Percentiles rank a stretch among this genome's conserved stretches.
phyloP scores from a whole-genome alignment of 2,329 filamentous ascomycete species.

The Harringtonia aguacate region DNA sequence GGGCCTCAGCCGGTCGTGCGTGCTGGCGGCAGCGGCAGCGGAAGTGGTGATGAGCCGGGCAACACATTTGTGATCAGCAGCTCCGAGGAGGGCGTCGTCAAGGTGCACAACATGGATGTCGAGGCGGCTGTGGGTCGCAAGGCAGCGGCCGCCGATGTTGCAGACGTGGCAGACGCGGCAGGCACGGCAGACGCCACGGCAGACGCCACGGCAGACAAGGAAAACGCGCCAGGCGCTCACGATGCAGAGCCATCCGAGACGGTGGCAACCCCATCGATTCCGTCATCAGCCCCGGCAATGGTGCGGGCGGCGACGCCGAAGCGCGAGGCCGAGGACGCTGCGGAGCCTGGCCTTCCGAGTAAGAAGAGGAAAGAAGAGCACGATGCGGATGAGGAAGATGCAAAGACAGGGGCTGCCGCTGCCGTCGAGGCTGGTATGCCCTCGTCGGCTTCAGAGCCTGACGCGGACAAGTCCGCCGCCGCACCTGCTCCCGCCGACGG shows the following conservation, averaged over 20 bases:
- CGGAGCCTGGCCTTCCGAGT: constrained; percentile 19
- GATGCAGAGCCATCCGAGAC: neutral
- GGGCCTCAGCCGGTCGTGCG: constrained; percentile 51
- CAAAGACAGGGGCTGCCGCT: too few relatives aligned
- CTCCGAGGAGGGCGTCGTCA: constrained; percentile 17
- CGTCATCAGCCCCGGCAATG: neutral
- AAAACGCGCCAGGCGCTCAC: neutral
- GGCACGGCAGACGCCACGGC: neutral
- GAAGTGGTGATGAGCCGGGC: constrained; percentile 24
- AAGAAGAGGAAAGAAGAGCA: constrained; percentile 41
- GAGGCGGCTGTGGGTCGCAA: constrained; percentile 51
- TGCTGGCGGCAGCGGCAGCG: constrained; percentile 25
- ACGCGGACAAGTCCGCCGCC: too few relatives aligned
- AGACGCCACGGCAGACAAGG: constrained; percentile 12
- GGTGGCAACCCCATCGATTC: too few relatives aligned
- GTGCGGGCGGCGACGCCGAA: constrained; percentile 28
- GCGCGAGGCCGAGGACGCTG: constrained; percentile 39
- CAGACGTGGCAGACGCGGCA: constrained; percentile 10
- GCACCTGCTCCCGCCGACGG: too few relatives aligned
- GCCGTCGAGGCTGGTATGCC: too few relatives aligned
- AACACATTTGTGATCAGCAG: neutral
- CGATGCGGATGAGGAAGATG: neutral
- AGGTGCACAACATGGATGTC: constrained; percentile 46
- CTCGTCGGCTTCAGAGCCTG: too few relatives aligned
- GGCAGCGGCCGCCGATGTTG: constrained; percentile 13